Base-by-base conservation (phyloP, 306 rosid genomes). In the Echinosophora koreensis region DNA sequence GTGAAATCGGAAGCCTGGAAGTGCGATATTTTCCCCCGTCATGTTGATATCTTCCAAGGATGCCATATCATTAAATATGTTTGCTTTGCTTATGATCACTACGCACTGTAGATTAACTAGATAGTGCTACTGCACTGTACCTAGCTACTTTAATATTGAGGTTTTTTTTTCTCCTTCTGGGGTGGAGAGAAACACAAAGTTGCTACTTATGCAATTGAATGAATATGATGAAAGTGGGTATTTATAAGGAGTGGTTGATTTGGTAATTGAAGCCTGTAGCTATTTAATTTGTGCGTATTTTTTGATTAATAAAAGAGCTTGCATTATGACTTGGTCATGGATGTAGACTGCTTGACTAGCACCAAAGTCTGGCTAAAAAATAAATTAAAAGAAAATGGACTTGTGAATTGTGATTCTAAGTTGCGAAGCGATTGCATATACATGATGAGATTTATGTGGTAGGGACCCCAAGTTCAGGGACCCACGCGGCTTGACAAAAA, bases 1-100 rank as follows among this genome's bases (percentile, higher is more conserved):
- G 64, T 95, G 99, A 78, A 95, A 95, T 5, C 99, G 74, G 64
- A 95, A 95, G 0, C 99, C 99, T 0, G 99, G 99, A 77, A 95
- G 97, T 32, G 86, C 64, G 14, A 88, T 76, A 2, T 30, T 30
- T 56, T 90, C 89, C 3, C 54, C 74, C 11, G 0, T 50, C 72
- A 77, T 82, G 85, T 62, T 76, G 1, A 82, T 69, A 69, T 82
- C 85, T 63, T 64, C 86, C 70, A 66, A 71, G 69, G 84, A 77
- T 32, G 81, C 50, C 86, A 81, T 80, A 39, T 71, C 57, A 77
- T 78, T 27, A 78, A 78, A 49, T 69, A 9, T 39, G 15, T 13
- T 80, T 4, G 14, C 6, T 71, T 71, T 41, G 27, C 5, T 47
- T 66, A 3, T 52, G 16, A 39, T 8, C 50, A 44, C 27, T 46